Evolutionary conservation across 768 basidiomycete genomes (phyloP), one percentile per base, ranked within the genome.

Genomic region (Suillus lakei): DNA sequence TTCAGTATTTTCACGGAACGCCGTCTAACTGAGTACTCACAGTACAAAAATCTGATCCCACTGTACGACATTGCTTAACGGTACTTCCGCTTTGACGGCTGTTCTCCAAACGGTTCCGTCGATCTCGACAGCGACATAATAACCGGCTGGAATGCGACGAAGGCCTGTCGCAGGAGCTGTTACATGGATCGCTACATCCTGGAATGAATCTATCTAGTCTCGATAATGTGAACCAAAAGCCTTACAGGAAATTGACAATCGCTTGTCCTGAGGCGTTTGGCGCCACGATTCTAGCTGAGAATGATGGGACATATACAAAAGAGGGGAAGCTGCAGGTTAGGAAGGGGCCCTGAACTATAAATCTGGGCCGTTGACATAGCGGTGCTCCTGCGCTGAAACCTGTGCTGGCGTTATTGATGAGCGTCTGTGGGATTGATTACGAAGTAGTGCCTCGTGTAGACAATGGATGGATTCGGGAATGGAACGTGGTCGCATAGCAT

Each of bases 131-230:
- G 59, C 56, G 36, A 66, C 67, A 53, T 63, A 71, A 43, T 71
- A 71, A 2, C 64, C 65, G 10, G 66, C 41, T 18, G 70, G 70
- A 44, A 71, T 60, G 21, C 64, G 70, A 30, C 44, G 51, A 46
- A 71, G 62, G 34, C 41, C 30, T n/a, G 53, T n/a, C 5, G 44
- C 30, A 36, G 63, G 30, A 48, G 66, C 63, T 43, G 65, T 63
- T 43, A 55, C 70, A 23, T 63, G 70, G 0, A 71, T 67, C 5
- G 62, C 70, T 71, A 34, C 13, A 30, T 21, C 36, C 16, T 28
- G 41, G 26, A 13, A 28, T 59, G 26, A 59, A 41, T 59, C 12
- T 10, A 59, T 59, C 38, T 59, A 30, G 39, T 41, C 39, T 39
- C 4, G 2, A 28, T 18, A 28, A 59, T 59, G 58, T 18, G 39